Conservation (phyloP, 768 basidiomycete genomes). For the Naematelia aurantialba region DNA sequence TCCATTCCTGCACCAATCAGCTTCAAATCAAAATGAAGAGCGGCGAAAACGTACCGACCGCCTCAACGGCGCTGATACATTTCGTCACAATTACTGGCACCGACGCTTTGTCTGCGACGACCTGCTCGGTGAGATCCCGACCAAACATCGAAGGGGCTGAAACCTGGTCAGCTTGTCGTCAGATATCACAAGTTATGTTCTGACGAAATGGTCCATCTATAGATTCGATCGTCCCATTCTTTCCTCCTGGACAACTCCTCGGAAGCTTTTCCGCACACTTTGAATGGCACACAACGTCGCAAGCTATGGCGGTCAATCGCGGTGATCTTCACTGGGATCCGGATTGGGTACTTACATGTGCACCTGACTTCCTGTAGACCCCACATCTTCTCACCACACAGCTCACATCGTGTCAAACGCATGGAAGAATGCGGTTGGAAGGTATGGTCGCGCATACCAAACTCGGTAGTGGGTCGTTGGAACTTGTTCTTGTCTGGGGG, state of each 20-base stretch:
- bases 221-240: conserved; percentile 28
- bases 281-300: conserved; percentile 79
- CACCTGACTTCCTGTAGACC: conserved; percentile 86
- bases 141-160: conserved; percentile 89
- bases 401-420: conserved; percentile 86
- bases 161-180: background rate
- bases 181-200: background rate
- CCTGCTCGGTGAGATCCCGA: conserved; percentile 79
- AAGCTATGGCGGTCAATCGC: conserved; percentile 56
- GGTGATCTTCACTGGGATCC: too few species aligned
- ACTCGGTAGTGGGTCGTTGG: conserved; percentile 41
- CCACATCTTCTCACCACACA: conserved; percentile 98
- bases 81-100: conserved; percentile 90
- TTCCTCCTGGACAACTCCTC: conserved; percentile 59
- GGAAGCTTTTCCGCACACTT: conserved; percentile 73
- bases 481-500: conserved; percentile 22
- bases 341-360: conserved; percentile 59
- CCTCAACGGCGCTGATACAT: conserved; percentile 90
- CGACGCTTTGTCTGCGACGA: conserved; percentile 50
- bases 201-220: conserved; percentile 47
- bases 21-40: background rate
- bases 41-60: conserved; percentile 60
- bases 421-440: conserved; percentile 87
- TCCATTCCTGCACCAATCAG: conserved; percentile 64
- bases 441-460: conserved; percentile 61